Conservation (phyloP, 148 eudicot genomes). For the Nepenthes mirabilis region DNA sequence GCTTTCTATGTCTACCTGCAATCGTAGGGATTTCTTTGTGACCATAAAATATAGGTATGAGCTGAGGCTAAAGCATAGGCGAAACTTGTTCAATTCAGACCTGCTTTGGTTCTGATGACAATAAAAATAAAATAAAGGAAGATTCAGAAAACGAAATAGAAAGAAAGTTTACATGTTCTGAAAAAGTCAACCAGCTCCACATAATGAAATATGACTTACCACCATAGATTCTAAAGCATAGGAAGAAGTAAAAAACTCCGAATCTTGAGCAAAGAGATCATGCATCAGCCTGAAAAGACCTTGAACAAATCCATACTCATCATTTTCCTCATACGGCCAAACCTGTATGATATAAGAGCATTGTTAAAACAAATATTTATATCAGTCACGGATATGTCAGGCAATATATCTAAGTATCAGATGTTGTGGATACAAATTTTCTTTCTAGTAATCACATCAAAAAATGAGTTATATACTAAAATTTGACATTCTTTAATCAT, state of each 20-base stretch:
- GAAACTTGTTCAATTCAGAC: slow-evolving; percentile 56
- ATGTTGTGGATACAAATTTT: no score
- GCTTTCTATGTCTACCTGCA: slow-evolving; percentile 37
- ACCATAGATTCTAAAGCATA: slow-evolving; percentile 23
- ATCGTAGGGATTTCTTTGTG: slow-evolving; percentile 56
- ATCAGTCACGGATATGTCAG: no score
- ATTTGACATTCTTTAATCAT: no score
- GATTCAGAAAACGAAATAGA: not conserved
- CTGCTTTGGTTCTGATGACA: slow-evolving; percentile 48
- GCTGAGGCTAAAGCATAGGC: slow-evolving; percentile 73
- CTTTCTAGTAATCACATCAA: no score
- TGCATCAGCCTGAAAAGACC: slow-evolving; percentile 78
- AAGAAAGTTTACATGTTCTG: not conserved
- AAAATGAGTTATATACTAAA: no score
- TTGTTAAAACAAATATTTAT: no score
- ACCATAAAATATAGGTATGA: slow-evolving; percentile 89
- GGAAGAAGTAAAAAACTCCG: slow-evolving; percentile 30
- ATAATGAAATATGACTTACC: slow-evolving; percentile 26
- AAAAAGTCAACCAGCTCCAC: not conserved
- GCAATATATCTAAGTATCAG: no score
- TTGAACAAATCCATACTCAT: slow-evolving; percentile 78
- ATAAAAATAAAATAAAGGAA: not conserved
- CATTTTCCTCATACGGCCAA: slow-evolving; percentile 94
- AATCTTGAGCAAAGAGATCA: slow-evolving; percentile 52
- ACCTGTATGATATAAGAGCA: slow-evolving; percentile 24